phyloP scores from a whole-genome alignment of 148 eudicot species.

The Rhododendron kiyosumense region DNA sequence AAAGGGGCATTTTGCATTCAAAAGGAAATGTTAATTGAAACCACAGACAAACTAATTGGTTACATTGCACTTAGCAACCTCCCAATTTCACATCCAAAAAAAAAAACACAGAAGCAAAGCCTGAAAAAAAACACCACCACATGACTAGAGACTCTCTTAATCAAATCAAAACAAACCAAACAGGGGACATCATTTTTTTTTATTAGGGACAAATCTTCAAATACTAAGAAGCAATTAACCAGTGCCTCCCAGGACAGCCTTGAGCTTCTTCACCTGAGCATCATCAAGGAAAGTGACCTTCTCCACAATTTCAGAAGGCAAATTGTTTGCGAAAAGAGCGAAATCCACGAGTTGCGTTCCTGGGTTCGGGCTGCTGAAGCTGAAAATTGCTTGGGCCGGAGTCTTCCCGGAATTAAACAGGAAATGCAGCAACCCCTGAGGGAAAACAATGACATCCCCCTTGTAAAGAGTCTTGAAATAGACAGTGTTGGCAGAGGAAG shows the following conservation, averaged over 20 bases:
- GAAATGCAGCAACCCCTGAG: conserved; percentile 78
- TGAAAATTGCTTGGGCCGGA: conserved; percentile 37
- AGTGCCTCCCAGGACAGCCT: conserved; percentile 70
- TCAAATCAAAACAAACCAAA: background rate
- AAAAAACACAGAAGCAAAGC: too few species aligned
- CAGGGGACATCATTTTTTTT: background rate
- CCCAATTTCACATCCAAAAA: background rate
- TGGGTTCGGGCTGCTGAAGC: conserved; percentile 55
- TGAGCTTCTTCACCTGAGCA: conserved; percentile 64
- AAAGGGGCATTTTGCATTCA: background rate
- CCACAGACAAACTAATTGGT: background rate
- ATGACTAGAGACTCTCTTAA: background rate
- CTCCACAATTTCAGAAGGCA: conserved; percentile 49
- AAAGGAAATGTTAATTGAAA: background rate
- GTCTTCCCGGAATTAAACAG: conserved; percentile 51
- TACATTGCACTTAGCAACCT: background rate
- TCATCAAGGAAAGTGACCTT: conserved; percentile 58
- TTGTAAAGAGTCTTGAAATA: conserved; percentile 42
- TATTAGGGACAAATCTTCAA: background rate
- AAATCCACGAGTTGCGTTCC: conserved; percentile 75
- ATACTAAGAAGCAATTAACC: conserved; percentile 15
- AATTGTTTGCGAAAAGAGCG: conserved; percentile 49
- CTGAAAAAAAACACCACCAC: background rate
- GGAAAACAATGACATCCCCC: conserved; percentile 77
- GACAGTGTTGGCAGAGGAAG: conserved; percentile 42